Percentiles rank a stretch among this genome's conserved stretches.
Evolutionary conservation across 2,329 filamentous ascomycete genomes (phyloP).

Genomic region (Colletotrichum sp.): DNA sequence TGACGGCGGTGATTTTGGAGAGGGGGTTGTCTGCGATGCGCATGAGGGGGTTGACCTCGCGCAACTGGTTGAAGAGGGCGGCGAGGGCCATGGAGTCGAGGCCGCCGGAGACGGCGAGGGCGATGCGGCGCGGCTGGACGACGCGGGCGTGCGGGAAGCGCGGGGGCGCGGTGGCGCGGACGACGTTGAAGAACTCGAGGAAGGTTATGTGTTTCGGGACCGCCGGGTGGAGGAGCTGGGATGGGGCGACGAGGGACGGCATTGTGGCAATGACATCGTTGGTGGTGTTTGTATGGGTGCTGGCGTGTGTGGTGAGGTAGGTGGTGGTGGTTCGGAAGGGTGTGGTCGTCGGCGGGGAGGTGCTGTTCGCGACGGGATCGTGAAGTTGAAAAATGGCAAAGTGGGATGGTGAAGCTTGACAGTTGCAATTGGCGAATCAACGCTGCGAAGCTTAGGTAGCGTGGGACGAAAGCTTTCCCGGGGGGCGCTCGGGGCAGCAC

Average conservation of each 20-base stretch:
- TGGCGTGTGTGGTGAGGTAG: neutral
- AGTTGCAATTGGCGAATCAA: neutral
- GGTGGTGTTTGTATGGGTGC: neutral
- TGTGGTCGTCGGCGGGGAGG: neutral
- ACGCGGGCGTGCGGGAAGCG: conserved; percentile 50
- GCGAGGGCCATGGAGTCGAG: conserved; percentile 98
- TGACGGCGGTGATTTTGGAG: conserved; percentile 45
- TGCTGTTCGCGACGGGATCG: neutral
- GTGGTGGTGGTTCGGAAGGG: neutral
- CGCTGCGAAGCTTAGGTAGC: neutral
- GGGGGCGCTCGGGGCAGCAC: neutral
- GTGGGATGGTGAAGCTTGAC: neutral
- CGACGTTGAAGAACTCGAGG: conserved; percentile 48
- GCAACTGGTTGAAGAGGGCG: conserved; percentile 66
- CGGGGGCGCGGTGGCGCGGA: conserved; percentile 54
- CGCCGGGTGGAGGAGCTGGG: conserved; percentile 37
- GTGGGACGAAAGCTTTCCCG: conserved; percentile 15
- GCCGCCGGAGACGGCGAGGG: conserved; percentile 86
- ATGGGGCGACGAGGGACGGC: neutral
- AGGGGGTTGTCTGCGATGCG: conserved; percentile 52
- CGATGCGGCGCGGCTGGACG: conserved; percentile 46
- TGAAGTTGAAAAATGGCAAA: neutral
- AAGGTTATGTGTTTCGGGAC: conserved; percentile 41
- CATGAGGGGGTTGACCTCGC: conserved; percentile 34
- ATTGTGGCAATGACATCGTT: neutral